Evolutionary conservation across 352 stramenopile species (phyloP), one percentile per base, ranked within the genome.

Genomic region (Globisporangium takayamanum): DNA sequence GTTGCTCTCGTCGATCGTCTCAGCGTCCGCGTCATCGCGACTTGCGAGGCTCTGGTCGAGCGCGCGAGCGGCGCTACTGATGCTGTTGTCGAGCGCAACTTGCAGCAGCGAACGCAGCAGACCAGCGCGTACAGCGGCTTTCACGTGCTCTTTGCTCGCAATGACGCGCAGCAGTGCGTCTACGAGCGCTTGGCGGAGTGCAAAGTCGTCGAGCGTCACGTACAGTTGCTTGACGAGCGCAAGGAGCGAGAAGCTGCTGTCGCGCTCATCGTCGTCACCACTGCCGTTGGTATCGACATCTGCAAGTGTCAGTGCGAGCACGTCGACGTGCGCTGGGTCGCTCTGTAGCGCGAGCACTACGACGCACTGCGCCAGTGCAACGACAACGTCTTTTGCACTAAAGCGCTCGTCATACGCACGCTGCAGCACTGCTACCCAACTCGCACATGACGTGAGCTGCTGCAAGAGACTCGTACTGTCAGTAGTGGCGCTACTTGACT

Each of bases 201-300:
- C 28, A 45, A 47, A 37, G 30, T 67, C 60, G 0, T 41, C n/a
- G 11, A 89, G 62, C 39, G 76, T 89, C 63, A 89, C 79, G 57
- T 89, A 92, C 53, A 89, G 76, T 50, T 92, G 82, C 68, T 89
- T 88, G 45, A 86, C 45, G 16, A 89, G 54, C n/a, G 80, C 65
- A 25, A 88, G 33, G 18, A 64, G 78, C 16, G 64, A 62, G 26
- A 55, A 55, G 6, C 18, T 28, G 18, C 20, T 26, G 16, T 16
- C 33, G 33, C 33, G 33, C 33, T 39, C 33, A 12, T 39, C 59
- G 0, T 59, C 57, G 30, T 22, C 18, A 12, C 30, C 51, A 6
- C 55, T 49, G 16, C 11, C 33, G 7, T 10, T 12, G 33, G 5
- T 12, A 12, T 12, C 33, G 7, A 12, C 39, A 8, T 53, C 60